Conservation (phyloP, 2,329 filamentous ascomycete species). For the Talaromyces sp. region DNA sequence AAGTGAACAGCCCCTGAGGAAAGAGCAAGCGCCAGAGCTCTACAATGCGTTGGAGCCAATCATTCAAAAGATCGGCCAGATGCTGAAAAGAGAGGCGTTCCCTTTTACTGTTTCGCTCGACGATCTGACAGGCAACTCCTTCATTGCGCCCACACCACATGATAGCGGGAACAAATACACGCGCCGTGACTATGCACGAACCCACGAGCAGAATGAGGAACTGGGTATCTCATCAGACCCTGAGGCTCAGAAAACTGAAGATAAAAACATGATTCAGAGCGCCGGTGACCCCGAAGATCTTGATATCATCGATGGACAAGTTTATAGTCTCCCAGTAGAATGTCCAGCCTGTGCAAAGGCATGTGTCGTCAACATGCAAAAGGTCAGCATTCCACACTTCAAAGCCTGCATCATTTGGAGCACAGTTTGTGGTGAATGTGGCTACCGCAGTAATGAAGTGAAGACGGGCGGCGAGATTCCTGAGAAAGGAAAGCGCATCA, state of each 20-base stretch:
- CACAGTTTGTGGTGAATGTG: slow-evolving; percentile 85
- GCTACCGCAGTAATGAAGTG: slow-evolving; percentile 93
- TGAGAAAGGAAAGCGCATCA: slow-evolving; percentile 77
- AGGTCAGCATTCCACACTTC: slow-evolving; percentile 97
- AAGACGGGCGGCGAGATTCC: slow-evolving; percentile 95
- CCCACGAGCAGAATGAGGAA: slow-evolving; percentile 76
- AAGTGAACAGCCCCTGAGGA: slow-evolving; percentile 75
- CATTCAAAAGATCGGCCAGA: slow-evolving; percentile 66
- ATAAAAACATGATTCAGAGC: slow-evolving; percentile 19
- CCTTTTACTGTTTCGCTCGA: slow-evolving; percentile 87
- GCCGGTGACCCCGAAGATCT: slow-evolving; percentile 60
- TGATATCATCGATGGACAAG: slow-evolving; percentile 86
- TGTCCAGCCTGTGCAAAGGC: slow-evolving; percentile 85
- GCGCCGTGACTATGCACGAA: slow-evolving; percentile 77
- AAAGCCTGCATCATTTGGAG: slow-evolving; percentile 93
- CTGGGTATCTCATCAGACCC: slow-evolving; percentile 63
- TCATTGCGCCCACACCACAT: slow-evolving; percentile 77
- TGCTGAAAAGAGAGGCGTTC: slow-evolving; percentile 71
- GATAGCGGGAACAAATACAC: slow-evolving; percentile 83
- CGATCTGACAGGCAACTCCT: slow-evolving; percentile 92
- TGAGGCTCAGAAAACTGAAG: slow-evolving; percentile 28
- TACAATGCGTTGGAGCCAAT: slow-evolving; percentile 72
- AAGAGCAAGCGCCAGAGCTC: slow-evolving; percentile 70
- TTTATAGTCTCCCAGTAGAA: slow-evolving; percentile 85
- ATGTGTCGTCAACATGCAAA: slow-evolving; percentile 95